These are phyloP conservation scores for Rosa lucieae DNA, from an alignment of 306 rosid species.

Conservation along the genomic window DNA sequence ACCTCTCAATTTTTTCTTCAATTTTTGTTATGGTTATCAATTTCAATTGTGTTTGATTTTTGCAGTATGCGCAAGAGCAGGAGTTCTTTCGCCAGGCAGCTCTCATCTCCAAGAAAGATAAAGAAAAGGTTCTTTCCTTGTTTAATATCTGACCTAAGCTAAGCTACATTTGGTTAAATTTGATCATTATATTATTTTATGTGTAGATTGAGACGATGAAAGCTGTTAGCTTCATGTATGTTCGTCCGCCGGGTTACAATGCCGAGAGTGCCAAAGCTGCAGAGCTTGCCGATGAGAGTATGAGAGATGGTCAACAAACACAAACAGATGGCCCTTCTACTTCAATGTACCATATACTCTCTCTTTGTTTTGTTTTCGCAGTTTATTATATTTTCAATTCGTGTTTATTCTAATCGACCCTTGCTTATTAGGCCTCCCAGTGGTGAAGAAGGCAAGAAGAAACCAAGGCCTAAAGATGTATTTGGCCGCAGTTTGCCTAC, in stretches of 20 bases:
- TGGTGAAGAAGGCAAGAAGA: constrained; percentile 55
- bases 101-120: constrained; percentile 81
- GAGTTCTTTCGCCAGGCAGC: constrained; percentile 83
- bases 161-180: not conserved
- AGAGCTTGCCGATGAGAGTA: constrained; percentile 66
- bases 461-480: constrained; percentile 86
- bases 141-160: not conserved
- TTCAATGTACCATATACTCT: constrained; percentile 41
- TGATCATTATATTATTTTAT: not conserved
- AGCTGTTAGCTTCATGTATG: constrained; percentile 99
- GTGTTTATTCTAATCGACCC: not conserved
- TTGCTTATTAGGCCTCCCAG: constrained; percentile 21
- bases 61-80: constrained; percentile 91
- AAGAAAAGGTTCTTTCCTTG: constrained; percentile 59
- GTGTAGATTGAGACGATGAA: constrained; percentile 84
- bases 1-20: not conserved
- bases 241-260: constrained; percentile 93
- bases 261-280: constrained; percentile 96
- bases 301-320: constrained; percentile 29
- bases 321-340: constrained; percentile 40
- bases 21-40: not conserved
- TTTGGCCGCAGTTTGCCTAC: constrained; percentile 91
- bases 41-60: not conserved
- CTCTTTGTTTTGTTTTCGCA: not conserved
- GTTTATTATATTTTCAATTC: not conserved